Base-by-base conservation (phyloP, 2,329 filamentous ascomycete species). In the Penicillium janthinellum region DNA sequence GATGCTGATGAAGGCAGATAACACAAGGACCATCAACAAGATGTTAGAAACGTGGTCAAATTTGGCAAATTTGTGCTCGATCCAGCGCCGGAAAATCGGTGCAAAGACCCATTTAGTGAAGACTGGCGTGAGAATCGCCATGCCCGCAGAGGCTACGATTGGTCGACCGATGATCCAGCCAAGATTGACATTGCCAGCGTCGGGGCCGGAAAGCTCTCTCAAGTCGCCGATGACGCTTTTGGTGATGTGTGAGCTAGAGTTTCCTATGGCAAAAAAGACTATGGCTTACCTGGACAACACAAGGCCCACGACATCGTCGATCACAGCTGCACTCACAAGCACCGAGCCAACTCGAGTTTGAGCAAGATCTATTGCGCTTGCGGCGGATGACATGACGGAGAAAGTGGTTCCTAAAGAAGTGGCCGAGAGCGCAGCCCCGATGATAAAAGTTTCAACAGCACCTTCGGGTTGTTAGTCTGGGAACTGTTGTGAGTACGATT, bases 261-360 rank as follows among this genome's bases (percentile, higher is more conserved):
- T 14, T 39, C 22, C n/a, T 7, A 14, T 11, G 28, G 25, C 5
- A 2, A 20, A 3, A 3, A 37, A 5, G 20, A 17, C 11, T 31
- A 7, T 17, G 12, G 10, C 38, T n/a, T 42, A 58, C 56, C 56
- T 58, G 5, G 56, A 51, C 38, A 58, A 42, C 39, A 82, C 75
- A 11, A 82, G 73, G 2, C 78, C 79, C 1, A 76, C 74, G 1
- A 81, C 77, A 65, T 82, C 79, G 64, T 81, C 79, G 38, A 82
- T 79, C 22, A 82, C 76, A 10, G 79, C 79, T 0, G 79, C 79
- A 63, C 78, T 79, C 50, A 81, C 74, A 3, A 81, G 75, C 1
- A 82, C 73, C 11, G 77, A 76, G 17, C 79, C 78, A 1, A 81
- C 74, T 31, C 75, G 71, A 1, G 79, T 81, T 42, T 81, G 76